A percentile compares a stretch with the other conserved stretches of the same genome.
phyloP scores from a whole-genome alignment of 305 asterid genomes.

The Fraxinus floribunda region DNA sequence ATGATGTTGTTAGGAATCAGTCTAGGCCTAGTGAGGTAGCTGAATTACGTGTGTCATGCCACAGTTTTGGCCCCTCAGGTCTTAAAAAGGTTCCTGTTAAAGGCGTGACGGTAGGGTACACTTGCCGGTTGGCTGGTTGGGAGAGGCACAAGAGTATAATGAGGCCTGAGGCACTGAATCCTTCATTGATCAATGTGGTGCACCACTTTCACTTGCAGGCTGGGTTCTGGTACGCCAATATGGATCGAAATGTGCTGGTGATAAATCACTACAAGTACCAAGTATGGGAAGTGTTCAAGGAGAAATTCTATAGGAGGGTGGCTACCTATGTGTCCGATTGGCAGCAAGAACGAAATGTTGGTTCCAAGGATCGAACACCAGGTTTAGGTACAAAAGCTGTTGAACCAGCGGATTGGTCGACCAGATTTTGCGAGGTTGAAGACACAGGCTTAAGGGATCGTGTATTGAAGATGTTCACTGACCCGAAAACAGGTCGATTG shows the following conservation, averaged over 20 bases:
- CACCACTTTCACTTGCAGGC: conserved; percentile 62
- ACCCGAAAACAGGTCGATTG: conserved; percentile 42
- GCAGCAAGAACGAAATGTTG: conserved; percentile 51
- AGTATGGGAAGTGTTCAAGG: conserved; percentile 80
- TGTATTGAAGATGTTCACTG: conserved; percentile 33
- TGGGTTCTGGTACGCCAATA: conserved; percentile 34
- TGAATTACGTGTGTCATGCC: conserved; percentile 50
- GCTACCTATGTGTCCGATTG: conserved; percentile 79
- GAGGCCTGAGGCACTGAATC: conserved; percentile 50
- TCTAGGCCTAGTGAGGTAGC: conserved; percentile 33
- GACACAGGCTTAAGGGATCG: conserved; percentile 53
- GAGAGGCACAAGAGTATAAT: conserved; percentile 85
- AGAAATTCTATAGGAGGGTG: conserved; percentile 64
- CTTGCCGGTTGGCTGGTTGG: conserved; percentile 48
- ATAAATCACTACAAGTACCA: conserved; percentile 78
- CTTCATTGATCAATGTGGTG: conserved; percentile 55
- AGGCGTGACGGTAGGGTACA: conserved; percentile 67
- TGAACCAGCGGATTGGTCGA: conserved; percentile 63
- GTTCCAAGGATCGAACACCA: conserved; percentile 71
- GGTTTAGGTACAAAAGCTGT: conserved; percentile 73
- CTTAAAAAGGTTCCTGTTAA: conserved; percentile 32
- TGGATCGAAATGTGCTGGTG: conserved; percentile 38
- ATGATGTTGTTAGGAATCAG: conserved; percentile 24
- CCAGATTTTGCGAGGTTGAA: conserved; percentile 58
- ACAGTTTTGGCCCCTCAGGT: conserved; percentile 70